These are phyloP conservation scores for Talaromyces verruculosus DNA, from an alignment of 2,329 filamentous ascomycete genomes.

Conservation along the genomic window DNA sequence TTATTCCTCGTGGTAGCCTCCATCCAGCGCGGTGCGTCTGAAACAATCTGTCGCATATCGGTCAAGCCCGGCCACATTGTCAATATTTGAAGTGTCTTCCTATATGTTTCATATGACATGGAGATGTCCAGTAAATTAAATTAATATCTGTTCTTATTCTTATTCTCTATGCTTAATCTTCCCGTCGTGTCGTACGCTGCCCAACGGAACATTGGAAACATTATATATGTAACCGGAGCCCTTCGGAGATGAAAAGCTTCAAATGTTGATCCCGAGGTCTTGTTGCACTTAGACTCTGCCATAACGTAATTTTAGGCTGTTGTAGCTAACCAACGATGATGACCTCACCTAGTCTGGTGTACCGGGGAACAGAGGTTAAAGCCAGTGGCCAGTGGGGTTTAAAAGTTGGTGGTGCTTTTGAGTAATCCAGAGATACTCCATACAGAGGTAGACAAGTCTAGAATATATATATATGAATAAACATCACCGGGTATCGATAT, in stretches of 20 bases:
- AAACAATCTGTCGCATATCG: no score
- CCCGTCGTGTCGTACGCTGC: no score
- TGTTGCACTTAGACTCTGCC: not conserved
- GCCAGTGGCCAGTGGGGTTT: not conserved
- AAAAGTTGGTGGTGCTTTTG: not conserved
- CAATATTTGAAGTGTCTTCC: not conserved
- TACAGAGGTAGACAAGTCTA: not conserved
- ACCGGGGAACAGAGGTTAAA: not conserved
- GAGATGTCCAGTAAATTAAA: not conserved
- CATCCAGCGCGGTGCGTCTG: no score
- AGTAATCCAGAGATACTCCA: not conserved
- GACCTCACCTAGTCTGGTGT: not conserved
- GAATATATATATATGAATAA: not conserved
- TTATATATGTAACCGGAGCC: not conserved
- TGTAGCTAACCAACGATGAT: not conserved
- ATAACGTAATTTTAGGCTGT: no score
- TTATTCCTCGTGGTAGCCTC: no score
- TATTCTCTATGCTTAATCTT: not conserved
- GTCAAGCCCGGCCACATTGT: no score
- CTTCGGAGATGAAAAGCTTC: not conserved
- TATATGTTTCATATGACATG: not conserved
- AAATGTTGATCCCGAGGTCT: no score
- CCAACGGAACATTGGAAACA: not conserved
- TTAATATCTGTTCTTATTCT: not conserved
- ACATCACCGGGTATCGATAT: not conserved